phyloP scores from a whole-genome alignment of 1,284 basidiomycete genomes.

The Jaminaea rosea region DNA sequence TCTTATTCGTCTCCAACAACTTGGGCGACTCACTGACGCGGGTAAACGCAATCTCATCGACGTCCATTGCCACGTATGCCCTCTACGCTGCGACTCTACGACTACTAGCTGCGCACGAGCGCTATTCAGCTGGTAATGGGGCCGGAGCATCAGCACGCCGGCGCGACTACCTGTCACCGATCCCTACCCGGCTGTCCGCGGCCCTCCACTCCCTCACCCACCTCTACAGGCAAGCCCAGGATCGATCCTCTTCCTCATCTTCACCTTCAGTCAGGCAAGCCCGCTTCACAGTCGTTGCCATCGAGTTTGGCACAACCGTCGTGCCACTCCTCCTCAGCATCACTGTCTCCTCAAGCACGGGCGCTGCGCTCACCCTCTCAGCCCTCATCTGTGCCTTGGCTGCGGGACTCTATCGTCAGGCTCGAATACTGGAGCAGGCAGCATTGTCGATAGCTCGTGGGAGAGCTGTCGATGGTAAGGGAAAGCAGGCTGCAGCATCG shows the following conservation, averaged over 20 bases:
- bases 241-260: too few species aligned
- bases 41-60: not conserved
- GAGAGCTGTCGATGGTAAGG: not conserved
- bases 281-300: too few species aligned
- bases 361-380: slow-evolving; percentile 53
- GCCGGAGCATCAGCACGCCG: too few species aligned
- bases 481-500: slow-evolving; percentile 6
- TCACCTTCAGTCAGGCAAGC: too few species aligned
- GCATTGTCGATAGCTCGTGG: not conserved
- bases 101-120: too few species aligned
- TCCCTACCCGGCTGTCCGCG: too few species aligned
- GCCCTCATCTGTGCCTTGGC: slow-evolving; percentile 33
- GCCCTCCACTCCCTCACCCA: too few species aligned
- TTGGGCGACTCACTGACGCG: not conserved
- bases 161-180: too few species aligned
- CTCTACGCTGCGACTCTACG: too few species aligned
- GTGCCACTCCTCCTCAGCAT: slow-evolving; percentile 69
- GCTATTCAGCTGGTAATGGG: too few species aligned
- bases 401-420: not conserved
- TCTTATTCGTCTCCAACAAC: not conserved
- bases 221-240: too few species aligned
- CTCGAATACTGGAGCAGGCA: not conserved
- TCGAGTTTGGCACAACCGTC: slow-evolving; percentile 62
- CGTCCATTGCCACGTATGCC: not conserved
- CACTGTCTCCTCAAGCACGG: slow-evolving; percentile 59